These are phyloP conservation scores for Excoecaria agallocha DNA, from an alignment of 345 rosid species.

Conservation along the genomic window DNA sequence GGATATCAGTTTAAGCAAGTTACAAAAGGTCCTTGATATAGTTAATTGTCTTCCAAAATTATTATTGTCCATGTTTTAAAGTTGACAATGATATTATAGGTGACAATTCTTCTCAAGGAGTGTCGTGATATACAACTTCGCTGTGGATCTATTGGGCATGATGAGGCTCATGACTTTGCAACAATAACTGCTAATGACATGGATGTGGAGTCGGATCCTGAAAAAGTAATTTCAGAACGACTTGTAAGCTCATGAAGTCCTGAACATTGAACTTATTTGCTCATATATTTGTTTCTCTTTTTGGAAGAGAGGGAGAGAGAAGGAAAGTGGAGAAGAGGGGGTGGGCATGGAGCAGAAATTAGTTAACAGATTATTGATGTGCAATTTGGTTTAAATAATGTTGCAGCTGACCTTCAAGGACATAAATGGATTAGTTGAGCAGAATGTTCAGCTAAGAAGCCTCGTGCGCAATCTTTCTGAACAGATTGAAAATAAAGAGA, in stretches of 20 bases:
- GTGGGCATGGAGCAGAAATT: neutral
- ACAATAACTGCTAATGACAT: conserved; percentile 42
- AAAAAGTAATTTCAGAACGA: conserved; percentile 67
- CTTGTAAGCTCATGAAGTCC: conserved; percentile 48
- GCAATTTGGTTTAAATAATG: conserved; percentile 27
- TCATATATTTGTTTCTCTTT: neutral
- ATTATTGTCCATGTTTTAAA: neutral
- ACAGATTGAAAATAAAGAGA: conserved; percentile 67
- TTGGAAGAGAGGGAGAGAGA: neutral
- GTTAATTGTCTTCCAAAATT: neutral
- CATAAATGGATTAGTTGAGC: conserved; percentile 92
- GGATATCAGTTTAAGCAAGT: no score
- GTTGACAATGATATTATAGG: conserved; percentile 39
- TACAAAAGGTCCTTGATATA: neutral
- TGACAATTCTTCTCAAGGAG: conserved; percentile 87
- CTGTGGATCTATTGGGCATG: conserved; percentile 58
- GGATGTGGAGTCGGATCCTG: conserved; percentile 55
- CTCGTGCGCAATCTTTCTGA: conserved; percentile 80
- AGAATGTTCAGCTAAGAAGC: conserved; percentile 87
- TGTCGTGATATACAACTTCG: conserved; percentile 92
- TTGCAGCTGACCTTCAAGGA: conserved; percentile 84
- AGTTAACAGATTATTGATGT: neutral
- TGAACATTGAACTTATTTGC: neutral
- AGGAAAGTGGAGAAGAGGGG: neutral
- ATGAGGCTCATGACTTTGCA: conserved; percentile 39